Percentiles rank a stretch among this genome's conserved stretches.
Evolutionary conservation across 805 yeast genomes (phyloP).

Genomic region (Nakazawaea anatomiae): DNA sequence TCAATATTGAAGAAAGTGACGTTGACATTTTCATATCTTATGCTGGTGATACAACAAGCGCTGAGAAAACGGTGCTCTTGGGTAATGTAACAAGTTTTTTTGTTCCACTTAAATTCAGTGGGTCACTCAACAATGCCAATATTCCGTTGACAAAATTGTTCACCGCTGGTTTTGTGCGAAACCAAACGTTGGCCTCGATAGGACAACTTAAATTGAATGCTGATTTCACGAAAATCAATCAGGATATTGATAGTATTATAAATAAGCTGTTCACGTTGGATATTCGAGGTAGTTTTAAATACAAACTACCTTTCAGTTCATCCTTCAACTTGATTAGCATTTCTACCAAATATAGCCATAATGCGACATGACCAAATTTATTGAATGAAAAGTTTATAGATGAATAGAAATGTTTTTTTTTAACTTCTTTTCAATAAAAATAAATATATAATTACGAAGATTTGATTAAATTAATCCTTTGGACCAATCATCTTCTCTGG

Average conservation of each 20-base stretch:
- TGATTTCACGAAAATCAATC: conserved; percentile 18
- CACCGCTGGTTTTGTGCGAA: neutral
- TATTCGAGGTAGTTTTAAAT: conserved; percentile 26
- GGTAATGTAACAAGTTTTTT: conserved; percentile 24
- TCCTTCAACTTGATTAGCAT: conserved; percentile 22
- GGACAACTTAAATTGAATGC: conserved; percentile 26
- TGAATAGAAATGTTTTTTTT: no score
- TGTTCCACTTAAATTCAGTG: conserved; percentile 25
- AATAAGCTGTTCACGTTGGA: conserved; percentile 21
- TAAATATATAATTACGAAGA: neutral
- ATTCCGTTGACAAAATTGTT: conserved; percentile 1
- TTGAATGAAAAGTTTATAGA: neutral
- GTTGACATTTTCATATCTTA: conserved; percentile 26
- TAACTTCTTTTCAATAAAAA: neutral
- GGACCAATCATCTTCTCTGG: conserved; percentile 99
- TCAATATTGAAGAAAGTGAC: conserved; percentile 24
- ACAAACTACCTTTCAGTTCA: conserved; percentile 22
- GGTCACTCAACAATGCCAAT: conserved; percentile 15
- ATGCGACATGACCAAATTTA: neutral
- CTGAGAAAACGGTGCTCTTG: conserved; percentile 24
- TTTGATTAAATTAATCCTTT: conserved; percentile 25
- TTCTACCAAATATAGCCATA: conserved; percentile 12
- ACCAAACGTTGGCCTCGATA: conserved; percentile 8
- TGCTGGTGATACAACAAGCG: conserved; percentile 1
- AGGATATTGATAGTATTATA: conserved; percentile 14